A percentile compares a stretch with the other conserved stretches of the same genome.
Conservation (phyloP, 169 alveolate genomes). For the Cyclospora cayetanensis region DNA sequence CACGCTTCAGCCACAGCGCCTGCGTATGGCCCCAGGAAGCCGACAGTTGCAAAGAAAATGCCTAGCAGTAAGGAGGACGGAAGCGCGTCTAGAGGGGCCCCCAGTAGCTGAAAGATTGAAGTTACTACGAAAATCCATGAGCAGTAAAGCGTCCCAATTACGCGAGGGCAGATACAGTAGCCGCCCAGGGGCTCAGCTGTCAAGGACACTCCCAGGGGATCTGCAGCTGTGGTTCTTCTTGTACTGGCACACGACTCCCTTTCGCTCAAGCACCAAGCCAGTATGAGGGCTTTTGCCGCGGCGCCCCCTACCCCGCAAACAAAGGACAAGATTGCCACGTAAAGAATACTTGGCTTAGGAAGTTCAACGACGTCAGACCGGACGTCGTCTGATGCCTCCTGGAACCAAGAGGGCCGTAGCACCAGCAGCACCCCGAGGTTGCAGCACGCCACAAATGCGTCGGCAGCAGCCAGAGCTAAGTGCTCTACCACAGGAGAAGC, state of each 20-base stretch:
- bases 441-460: neutral
- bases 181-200: constrained; percentile 18
- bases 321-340: neutral
- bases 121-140: neutral
- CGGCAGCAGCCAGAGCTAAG: neutral
- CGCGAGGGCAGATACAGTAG: neutral
- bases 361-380: neutral
- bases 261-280: neutral
- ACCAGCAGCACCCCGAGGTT: neutral
- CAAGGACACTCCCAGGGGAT: neutral
- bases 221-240: neutral
- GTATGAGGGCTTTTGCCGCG: neutral
- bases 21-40: neutral
- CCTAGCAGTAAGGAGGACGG: neutral
- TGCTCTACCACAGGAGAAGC: constrained; percentile 33
- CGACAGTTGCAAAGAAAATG: constrained; percentile 3
- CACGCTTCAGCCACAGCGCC: constrained; percentile 29
- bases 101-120: neutral
- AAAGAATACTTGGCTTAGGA: neutral
- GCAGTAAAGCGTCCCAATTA: neutral
- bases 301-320: neutral
- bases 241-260: neutral
- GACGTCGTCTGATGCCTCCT: constrained; percentile 15
- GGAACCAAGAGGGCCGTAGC: constrained; percentile 26
- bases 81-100: neutral